Conservation (phyloP, 148 eudicot genomes). For the Cornus suecica region DNA sequence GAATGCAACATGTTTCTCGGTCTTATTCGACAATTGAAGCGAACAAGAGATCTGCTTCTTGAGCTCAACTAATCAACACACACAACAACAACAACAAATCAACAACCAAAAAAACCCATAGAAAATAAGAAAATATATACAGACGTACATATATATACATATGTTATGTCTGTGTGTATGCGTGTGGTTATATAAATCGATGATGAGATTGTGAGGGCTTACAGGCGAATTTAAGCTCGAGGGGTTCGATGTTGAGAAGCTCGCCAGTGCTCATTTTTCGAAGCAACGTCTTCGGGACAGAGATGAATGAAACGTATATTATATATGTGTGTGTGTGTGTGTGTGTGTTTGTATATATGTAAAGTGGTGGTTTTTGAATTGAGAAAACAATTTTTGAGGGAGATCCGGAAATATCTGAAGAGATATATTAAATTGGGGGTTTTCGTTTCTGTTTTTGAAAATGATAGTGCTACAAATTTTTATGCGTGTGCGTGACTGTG, state of each 20-base stretch:
- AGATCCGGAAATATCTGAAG: conserved; percentile 6
- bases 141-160: too few relatives aligned
- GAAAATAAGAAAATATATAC: neutral
- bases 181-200: too few relatives aligned
- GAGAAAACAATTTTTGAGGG: neutral
- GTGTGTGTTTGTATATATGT: too few relatives aligned
- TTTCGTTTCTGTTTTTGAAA: neutral
- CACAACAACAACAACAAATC: conserved; percentile 1
- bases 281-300: neutral
- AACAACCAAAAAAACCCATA: conserved; percentile 3
- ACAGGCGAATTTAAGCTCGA: conserved; percentile 62
- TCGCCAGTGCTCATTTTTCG: conserved; percentile 54
- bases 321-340: too few relatives aligned
- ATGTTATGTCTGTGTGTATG: too few relatives aligned
- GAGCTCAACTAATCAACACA: conserved; percentile 51
- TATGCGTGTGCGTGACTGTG: neutral
- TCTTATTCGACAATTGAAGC: conserved; percentile 60
- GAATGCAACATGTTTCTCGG: conserved; percentile 66
- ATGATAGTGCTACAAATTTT: too few relatives aligned
- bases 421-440: too few relatives aligned
- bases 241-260: conserved; percentile 65
- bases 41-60: conserved; percentile 80
- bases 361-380: conserved; percentile 1
- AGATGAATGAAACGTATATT: neutral
- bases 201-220: conserved; percentile 2